Evolutionary conservation across 2,329 filamentous ascomycete genomes (phyloP).

Genomic region (Penicillium aurantiogriseum): DNA sequence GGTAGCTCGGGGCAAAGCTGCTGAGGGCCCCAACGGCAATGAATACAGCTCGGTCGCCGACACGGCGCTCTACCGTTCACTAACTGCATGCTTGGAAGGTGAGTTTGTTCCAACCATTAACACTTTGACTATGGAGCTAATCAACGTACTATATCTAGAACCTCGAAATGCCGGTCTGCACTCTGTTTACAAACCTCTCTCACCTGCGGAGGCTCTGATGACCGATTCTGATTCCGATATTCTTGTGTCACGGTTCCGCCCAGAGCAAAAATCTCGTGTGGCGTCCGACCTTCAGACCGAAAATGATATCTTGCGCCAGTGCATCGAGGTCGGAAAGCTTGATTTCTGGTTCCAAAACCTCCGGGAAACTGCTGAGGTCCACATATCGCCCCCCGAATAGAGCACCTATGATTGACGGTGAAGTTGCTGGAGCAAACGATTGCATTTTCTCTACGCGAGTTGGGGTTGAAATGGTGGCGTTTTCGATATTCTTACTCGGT

Average conservation of each 20-base stretch:
- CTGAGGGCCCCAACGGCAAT: slow-evolving; percentile 68
- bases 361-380: slow-evolving; percentile 20
- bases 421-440: slow-evolving; percentile 6
- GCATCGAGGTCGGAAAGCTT: slow-evolving; percentile 67
- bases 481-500: neutral
- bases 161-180: slow-evolving; percentile 14
- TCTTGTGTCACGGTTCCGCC: slow-evolving; percentile 54
- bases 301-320: slow-evolving; percentile 63
- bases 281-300: slow-evolving; percentile 71
- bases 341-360: slow-evolving; percentile 62
- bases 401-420: neutral
- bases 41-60: slow-evolving; percentile 61
- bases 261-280: slow-evolving; percentile 65
- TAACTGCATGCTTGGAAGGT: slow-evolving; percentile 62
- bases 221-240: slow-evolving; percentile 48
- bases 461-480: slow-evolving; percentile 5
- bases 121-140: slow-evolving; percentile 5
- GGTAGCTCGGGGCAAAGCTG: slow-evolving; percentile 73
- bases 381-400: slow-evolving; percentile 4
- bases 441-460: neutral
- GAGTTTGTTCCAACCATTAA: slow-evolving; percentile 10
- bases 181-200: slow-evolving; percentile 26
- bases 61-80: slow-evolving; percentile 68
- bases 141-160: slow-evolving; percentile 12
- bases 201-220: slow-evolving; percentile 32